Evolutionary conservation across 2,329 filamentous ascomycete genomes (phyloP).

Genomic region (Alternaria gansuensis): DNA sequence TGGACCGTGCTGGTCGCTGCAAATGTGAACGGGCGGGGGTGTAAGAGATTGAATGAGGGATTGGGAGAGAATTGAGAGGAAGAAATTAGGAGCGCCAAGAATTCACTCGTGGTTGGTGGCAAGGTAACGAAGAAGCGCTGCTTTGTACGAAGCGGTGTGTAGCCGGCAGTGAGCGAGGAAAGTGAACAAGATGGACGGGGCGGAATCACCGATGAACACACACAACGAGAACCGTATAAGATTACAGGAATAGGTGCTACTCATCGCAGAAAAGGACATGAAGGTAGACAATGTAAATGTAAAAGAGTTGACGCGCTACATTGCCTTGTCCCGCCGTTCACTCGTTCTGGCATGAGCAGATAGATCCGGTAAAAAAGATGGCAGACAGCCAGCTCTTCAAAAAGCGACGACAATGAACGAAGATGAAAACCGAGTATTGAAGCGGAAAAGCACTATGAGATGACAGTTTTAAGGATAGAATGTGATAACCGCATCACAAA

Average conservation of each 20-base stretch:
- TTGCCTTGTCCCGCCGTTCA: not conserved
- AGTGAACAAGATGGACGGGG: not conserved
- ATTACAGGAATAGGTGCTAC: not conserved
- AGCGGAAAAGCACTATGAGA: not conserved
- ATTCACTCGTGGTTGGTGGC: not conserved
- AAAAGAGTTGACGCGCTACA: not conserved
- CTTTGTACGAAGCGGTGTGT: not conserved
- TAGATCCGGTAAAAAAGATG: not conserved
- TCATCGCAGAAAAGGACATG: not conserved
- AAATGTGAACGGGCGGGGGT: not conserved
- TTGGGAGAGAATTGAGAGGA: not conserved
- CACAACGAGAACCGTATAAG: not conserved
- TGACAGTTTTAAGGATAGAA: not conserved
- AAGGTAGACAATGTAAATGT: not conserved
- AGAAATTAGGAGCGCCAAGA: conserved; percentile 11
- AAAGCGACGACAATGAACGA: not conserved
- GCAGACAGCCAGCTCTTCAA: not conserved
- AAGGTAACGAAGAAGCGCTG: not conserved
- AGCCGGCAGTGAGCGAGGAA: conserved; percentile 6
- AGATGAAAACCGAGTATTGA: not conserved
- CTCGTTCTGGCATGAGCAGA: not conserved
- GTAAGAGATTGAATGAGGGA: not conserved
- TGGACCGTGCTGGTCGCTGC: not conserved
- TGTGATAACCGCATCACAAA: not conserved
- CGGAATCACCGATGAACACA: not conserved